phyloP scores from a whole-genome alignment of 1,139 yeast genomes.

The Debaryomyces fabryi region DNA sequence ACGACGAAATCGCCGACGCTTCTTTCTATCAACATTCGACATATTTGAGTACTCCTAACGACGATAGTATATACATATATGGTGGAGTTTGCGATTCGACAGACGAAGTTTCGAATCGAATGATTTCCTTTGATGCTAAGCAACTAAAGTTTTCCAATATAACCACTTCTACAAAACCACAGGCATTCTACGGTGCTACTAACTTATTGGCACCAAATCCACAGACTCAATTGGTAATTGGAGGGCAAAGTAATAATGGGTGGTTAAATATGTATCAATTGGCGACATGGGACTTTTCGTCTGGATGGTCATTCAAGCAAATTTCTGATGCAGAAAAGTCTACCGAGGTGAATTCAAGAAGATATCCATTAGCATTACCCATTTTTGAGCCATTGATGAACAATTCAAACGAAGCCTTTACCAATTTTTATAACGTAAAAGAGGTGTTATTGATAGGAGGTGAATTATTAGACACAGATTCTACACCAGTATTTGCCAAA shows the following conservation, averaged over 20 bases:
- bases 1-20: constrained; percentile 30
- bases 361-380: constrained; percentile 36
- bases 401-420: constrained; percentile 20
- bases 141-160: constrained; percentile 34
- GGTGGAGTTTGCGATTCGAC: constrained; percentile 36
- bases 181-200: constrained; percentile 46
- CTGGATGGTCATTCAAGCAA: constrained; percentile 47
- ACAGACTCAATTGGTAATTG: constrained; percentile 41
- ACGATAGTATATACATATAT: constrained; percentile 36
- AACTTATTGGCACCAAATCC: constrained; percentile 44
- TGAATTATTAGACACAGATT: constrained; percentile 17
- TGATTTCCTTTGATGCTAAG: constrained; percentile 37
- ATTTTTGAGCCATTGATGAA: constrained; percentile 32
- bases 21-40: constrained; percentile 35
- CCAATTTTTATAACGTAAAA: constrained; percentile 24
- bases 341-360: constrained; percentile 32
- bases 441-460: constrained; percentile 46
- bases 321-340: constrained; percentile 18
- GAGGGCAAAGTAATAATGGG: constrained; percentile 42
- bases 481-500: constrained; percentile 29
- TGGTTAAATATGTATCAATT: constrained; percentile 52
- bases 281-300: constrained; percentile 47
- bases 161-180: constrained; percentile 47
- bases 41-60: constrained; percentile 31
- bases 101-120: constrained; percentile 28